Conservation (phyloP, 768 basidiomycete species). For the Rhizopogon rudus region DNA sequence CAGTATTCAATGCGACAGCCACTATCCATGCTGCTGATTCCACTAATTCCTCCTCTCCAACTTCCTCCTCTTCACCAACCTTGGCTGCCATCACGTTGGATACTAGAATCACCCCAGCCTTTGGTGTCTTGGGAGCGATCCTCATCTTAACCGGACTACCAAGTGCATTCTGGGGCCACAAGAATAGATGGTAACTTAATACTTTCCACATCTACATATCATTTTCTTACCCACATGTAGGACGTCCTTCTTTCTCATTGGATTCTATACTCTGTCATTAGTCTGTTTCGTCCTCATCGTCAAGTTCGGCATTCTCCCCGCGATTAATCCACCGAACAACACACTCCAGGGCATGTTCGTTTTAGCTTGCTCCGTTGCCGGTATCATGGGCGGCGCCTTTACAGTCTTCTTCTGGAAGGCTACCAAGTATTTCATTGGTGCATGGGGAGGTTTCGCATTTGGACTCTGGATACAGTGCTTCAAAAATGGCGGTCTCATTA, state of each 20-base stretch:
- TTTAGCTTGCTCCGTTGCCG: slow-evolving; percentile 73
- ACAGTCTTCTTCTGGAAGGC: slow-evolving; percentile 93
- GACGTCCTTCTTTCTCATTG: slow-evolving; percentile 92
- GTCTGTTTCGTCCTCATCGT: slow-evolving; percentile 85
- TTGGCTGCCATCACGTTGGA: slow-evolving; percentile 36
- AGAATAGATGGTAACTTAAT: slow-evolving; percentile 76
- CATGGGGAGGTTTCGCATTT: slow-evolving; percentile 70
- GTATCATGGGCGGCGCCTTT: slow-evolving; percentile 77
- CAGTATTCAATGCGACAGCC: slow-evolving; percentile 56
- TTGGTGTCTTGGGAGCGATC: slow-evolving; percentile 82
- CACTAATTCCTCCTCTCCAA: slow-evolving; percentile 43
- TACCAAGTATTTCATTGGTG: slow-evolving; percentile 70
- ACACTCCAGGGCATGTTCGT: slow-evolving; percentile 89
- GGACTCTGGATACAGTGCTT: slow-evolving; percentile 88
- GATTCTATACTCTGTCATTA: slow-evolving; percentile 85
- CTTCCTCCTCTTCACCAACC: slow-evolving; percentile 35
- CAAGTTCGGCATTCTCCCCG: slow-evolving; percentile 81
- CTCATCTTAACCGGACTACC: slow-evolving; percentile 89
- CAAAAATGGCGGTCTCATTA: slow-evolving; percentile 76
- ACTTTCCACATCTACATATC: not conserved
- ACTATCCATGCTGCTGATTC: slow-evolving; percentile 45
- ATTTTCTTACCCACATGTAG: slow-evolving; percentile 33
- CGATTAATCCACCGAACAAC: slow-evolving; percentile 72
- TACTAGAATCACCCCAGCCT: slow-evolving; percentile 80
- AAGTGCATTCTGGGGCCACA: slow-evolving; percentile 89